Evolutionary conservation across 371 early-diverging fungal genomes (phyloP).

Genomic region (Conidiobolus incongruus): DNA sequence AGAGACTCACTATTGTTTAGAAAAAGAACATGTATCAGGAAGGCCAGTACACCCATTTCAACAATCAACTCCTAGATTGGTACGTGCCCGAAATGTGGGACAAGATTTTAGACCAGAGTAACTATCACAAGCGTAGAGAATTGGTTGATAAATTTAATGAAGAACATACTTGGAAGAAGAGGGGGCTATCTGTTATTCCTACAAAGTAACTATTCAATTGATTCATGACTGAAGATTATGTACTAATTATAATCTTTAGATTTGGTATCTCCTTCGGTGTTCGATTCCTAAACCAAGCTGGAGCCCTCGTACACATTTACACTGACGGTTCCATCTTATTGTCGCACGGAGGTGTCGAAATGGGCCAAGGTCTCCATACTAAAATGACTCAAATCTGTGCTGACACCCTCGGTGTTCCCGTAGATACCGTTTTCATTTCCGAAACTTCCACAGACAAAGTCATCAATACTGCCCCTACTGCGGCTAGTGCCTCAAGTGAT

Average conservation of each 20-base stretch:
- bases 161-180: slow-evolving; percentile 31
- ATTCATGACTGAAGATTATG: background rate
- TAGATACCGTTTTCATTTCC: slow-evolving; percentile 30
- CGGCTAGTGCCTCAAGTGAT: slow-evolving; percentile 46
- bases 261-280: slow-evolving; percentile 44
- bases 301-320: slow-evolving; percentile 56
- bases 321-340: slow-evolving; percentile 50
- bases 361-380: slow-evolving; percentile 67
- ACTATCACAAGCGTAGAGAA: slow-evolving; percentile 15
- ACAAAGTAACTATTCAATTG: too few species aligned
- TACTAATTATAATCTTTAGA: background rate
- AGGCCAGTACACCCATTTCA: slow-evolving; percentile 38
- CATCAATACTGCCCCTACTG: slow-evolving; percentile 45
- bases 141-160: slow-evolving; percentile 34
- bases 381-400: slow-evolving; percentile 54
- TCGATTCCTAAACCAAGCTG: slow-evolving; percentile 47
- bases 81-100: slow-evolving; percentile 35
- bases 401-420: slow-evolving; percentile 32
- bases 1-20: background rate
- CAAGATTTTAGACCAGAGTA: slow-evolving; percentile 18
- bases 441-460: slow-evolving; percentile 51
- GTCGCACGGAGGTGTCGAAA: slow-evolving; percentile 59
- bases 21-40: slow-evolving; percentile 32
- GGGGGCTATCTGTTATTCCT: slow-evolving; percentile 41
- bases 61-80: slow-evolving; percentile 33